Percentiles rank a stretch among this genome's conserved stretches.
phyloP scores from a whole-genome alignment of 2,329 filamentous ascomycete species.

The Clonostachys byssicola region DNA sequence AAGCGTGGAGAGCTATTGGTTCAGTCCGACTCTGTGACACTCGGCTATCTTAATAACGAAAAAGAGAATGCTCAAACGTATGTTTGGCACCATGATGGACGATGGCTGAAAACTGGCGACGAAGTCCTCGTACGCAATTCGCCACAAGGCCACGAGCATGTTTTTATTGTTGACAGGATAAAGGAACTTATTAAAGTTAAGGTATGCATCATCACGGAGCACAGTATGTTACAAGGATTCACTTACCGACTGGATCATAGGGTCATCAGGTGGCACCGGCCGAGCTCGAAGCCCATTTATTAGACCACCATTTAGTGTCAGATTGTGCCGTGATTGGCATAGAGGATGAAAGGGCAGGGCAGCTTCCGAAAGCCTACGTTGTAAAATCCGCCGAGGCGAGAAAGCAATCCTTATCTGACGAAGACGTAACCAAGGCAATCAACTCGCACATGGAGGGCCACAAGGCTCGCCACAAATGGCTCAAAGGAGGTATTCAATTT shows the following conservation, averaged over 20 bases:
- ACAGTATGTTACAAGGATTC: not conserved
- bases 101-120: slow-evolving; percentile 78
- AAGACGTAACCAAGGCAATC: slow-evolving; percentile 43
- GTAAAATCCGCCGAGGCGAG: slow-evolving; percentile 44
- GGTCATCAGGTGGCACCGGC: slow-evolving; percentile 74
- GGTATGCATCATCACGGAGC: slow-evolving; percentile 28
- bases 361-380: slow-evolving; percentile 58
- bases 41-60: slow-evolving; percentile 81
- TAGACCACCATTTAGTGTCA: slow-evolving; percentile 62
- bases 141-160: slow-evolving; percentile 65
- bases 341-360: slow-evolving; percentile 48
- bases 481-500: slow-evolving; percentile 57
- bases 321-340: slow-evolving; percentile 71
- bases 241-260: slow-evolving; percentile 20
- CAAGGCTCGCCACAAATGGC: slow-evolving; percentile 63
- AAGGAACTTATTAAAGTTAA: slow-evolving; percentile 70
- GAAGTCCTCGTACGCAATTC: slow-evolving; percentile 64
- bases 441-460: slow-evolving; percentile 55
- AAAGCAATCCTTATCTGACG: slow-evolving; percentile 48
- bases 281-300: slow-evolving; percentile 69
- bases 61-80: slow-evolving; percentile 76
- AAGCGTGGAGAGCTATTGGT: slow-evolving; percentile 74
- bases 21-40: slow-evolving; percentile 65
- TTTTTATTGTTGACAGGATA: slow-evolving; percentile 74
- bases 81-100: slow-evolving; percentile 52